Evolutionary conservation across 495 filamentous ascomycete species (phyloP).

Genomic region (Aspergillus olivimuriae): DNA sequence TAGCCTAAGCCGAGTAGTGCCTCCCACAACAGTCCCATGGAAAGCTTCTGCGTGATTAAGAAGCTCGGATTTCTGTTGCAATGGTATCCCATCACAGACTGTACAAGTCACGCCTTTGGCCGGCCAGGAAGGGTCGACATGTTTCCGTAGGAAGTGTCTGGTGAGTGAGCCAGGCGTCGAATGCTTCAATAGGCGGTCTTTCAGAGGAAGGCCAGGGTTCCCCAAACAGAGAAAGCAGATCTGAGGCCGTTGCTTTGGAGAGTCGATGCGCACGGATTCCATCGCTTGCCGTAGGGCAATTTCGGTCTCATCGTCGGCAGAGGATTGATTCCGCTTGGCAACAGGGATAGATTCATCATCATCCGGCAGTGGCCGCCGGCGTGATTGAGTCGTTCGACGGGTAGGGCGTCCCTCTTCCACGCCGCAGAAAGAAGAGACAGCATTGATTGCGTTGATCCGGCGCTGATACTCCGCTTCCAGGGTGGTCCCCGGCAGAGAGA

Average conservation of each 20-base stretch:
- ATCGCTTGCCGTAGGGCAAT: background rate
- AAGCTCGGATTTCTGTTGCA: constrained; percentile 10
- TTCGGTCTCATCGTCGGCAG: background rate
- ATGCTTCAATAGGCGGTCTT: background rate
- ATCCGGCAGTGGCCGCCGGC: background rate
- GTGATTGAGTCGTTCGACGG: background rate
- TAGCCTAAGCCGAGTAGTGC: constrained; percentile 2
- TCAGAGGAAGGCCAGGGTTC: background rate
- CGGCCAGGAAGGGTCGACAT: constrained; percentile 13
- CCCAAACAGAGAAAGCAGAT: background rate
- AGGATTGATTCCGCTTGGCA: background rate
- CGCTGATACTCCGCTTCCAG: background rate
- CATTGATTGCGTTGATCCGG: background rate
- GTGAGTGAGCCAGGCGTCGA: constrained; percentile 10
- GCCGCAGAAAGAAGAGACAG: background rate
- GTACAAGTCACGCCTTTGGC: constrained; percentile 7
- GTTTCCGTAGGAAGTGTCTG: constrained; percentile 10
- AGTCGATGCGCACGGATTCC: background rate
- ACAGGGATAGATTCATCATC: background rate
- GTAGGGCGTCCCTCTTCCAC: constrained; percentile 1
- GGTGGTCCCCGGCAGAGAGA: background rate
- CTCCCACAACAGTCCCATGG: constrained; percentile 6
- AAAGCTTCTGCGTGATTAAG: constrained; percentile 10
- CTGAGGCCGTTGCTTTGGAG: background rate
- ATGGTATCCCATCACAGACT: constrained; percentile 5